Conservation (phyloP, 129 eudicot species). For the Flaveria sonorensis region DNA sequence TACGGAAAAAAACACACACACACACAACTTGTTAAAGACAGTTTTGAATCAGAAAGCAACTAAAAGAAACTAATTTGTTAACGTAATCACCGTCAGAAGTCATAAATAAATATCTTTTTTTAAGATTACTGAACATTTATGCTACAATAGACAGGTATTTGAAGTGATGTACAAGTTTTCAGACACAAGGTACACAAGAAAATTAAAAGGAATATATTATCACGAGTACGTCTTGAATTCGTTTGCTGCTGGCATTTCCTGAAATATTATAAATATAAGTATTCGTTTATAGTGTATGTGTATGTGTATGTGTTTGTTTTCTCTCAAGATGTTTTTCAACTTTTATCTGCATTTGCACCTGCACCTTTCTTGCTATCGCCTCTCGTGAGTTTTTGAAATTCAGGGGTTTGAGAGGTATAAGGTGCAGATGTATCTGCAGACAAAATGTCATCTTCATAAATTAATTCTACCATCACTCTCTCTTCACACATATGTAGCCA, state of each 20-base stretch:
- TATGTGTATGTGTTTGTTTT: not conserved
- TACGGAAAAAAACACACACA: too few relatives aligned
- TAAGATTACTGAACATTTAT: too few relatives aligned
- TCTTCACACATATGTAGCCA: not conserved
- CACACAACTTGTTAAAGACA: not conserved
- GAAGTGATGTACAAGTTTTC: constrained; percentile 17
- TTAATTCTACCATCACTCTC: not conserved
- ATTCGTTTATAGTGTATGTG: constrained; percentile 9
- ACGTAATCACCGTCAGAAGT: not conserved
- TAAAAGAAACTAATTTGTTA: too few relatives aligned
- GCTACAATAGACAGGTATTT: not conserved
- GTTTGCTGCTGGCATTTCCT: not conserved
- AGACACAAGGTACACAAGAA: not conserved
- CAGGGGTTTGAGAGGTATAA: constrained; percentile 14
- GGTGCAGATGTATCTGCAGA: constrained; percentile 55
- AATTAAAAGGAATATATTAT: constrained; percentile 13
- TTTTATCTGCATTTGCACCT: constrained; percentile 73
- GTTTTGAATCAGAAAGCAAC: too few relatives aligned
- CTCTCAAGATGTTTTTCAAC: constrained; percentile 24
- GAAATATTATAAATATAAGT: constrained; percentile 12
- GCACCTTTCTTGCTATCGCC: constrained; percentile 40
- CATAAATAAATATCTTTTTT: not conserved
- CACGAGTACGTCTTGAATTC: constrained; percentile 14
- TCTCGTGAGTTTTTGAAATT: not conserved
- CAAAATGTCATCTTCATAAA: constrained; percentile 32